These are phyloP conservation scores for Epichloe sp. DNA, from an alignment of 2,329 filamentous ascomycete species.

Conservation along the genomic window DNA sequence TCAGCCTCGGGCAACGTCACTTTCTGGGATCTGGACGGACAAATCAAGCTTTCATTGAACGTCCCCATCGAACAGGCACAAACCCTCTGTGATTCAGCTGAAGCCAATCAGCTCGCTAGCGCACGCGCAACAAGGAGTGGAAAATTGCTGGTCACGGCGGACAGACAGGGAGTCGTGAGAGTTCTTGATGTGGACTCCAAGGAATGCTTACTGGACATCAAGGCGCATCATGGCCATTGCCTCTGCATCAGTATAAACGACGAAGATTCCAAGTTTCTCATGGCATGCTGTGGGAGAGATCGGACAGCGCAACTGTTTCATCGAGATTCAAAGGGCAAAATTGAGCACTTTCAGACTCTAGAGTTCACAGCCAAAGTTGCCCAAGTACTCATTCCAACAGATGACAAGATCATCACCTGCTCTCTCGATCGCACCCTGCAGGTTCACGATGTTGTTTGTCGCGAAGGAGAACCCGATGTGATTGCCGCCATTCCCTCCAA, in stretches of 20 bases:
- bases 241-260: conserved; percentile 67
- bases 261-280: conserved; percentile 44
- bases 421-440: conserved; percentile 82
- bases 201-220: conserved; percentile 54
- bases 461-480: conserved; percentile 48
- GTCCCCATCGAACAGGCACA: conserved; percentile 55
- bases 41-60: conserved; percentile 47
- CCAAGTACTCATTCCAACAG: conserved; percentile 58
- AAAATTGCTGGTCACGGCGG: conserved; percentile 64
- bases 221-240: conserved; percentile 78
- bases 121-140: conserved; percentile 48
- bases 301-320: conserved; percentile 88
- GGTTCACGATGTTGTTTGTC: conserved; percentile 62
- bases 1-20: conserved; percentile 67
- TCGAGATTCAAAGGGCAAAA: conserved; percentile 37
- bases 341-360: conserved; percentile 79
- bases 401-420: conserved; percentile 68
- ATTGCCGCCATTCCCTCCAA: conserved; percentile 66
- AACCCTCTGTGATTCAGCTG: conserved; percentile 35
- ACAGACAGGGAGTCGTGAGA: conserved; percentile 72
- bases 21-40: conserved; percentile 70
- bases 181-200: conserved; percentile 52
- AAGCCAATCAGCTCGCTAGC: conserved; percentile 45
- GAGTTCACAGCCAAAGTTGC: conserved; percentile 84
- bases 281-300: conserved; percentile 78